phyloP scores from a whole-genome alignment of 208 protist species.

The Trypanosoma grayi region DNA sequence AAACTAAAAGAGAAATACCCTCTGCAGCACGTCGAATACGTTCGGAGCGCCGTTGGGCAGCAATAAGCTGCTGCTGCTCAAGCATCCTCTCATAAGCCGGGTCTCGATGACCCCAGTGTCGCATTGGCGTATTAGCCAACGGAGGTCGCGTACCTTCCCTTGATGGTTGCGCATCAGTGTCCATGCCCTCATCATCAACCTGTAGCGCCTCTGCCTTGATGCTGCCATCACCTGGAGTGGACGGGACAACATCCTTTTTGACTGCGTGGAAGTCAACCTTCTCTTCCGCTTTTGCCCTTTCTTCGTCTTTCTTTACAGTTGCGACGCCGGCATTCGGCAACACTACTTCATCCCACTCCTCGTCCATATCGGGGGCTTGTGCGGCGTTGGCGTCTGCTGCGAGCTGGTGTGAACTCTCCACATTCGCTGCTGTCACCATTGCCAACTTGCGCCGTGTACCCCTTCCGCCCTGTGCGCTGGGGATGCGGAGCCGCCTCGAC shows the following conservation, averaged over 20 bases:
- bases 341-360: slow-evolving; percentile 87
- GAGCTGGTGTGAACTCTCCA: slow-evolving; percentile 5
- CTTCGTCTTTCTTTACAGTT: slow-evolving; percentile 30
- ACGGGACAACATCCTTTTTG: slow-evolving; percentile 19
- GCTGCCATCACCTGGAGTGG: slow-evolving; percentile 8
- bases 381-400: background rate
- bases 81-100: slow-evolving; percentile 66
- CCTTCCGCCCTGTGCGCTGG: slow-evolving; percentile 65
- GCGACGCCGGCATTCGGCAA: slow-evolving; percentile 25
- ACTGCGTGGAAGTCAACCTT: slow-evolving; percentile 1
- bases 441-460: slow-evolving; percentile 77
- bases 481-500: slow-evolving; percentile 66
- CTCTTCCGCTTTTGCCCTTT: slow-evolving; percentile 13
- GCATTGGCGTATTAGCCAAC: slow-evolving; percentile 46
- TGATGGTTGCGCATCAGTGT: too few relatives aligned
- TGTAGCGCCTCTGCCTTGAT: slow-evolving; percentile 29
- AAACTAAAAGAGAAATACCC: slow-evolving; percentile 39
- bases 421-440: slow-evolving; percentile 72
- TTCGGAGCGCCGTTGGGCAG: slow-evolving; percentile 69
- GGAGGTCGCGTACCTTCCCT: slow-evolving; percentile 53
- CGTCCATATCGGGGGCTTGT: slow-evolving; percentile 36
- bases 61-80: slow-evolving; percentile 69
- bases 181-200: slow-evolving; percentile 11
- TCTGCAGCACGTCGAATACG: slow-evolving; percentile 63
- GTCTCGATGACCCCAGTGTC: slow-evolving; percentile 48